Conservation (phyloP, 371 early-diverging fungal species). For the Mucor velutinosus region DNA sequence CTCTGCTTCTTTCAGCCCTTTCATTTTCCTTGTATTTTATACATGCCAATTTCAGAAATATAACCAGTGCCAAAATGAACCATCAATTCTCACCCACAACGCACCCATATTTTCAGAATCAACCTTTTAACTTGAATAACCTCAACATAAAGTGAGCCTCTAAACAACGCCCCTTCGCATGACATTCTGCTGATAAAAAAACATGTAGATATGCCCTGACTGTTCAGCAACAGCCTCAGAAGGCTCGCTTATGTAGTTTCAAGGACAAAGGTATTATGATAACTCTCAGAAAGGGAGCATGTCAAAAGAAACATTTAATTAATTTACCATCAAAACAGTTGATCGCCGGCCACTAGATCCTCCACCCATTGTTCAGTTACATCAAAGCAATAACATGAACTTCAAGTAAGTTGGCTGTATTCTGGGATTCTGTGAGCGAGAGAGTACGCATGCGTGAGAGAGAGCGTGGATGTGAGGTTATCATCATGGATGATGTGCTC, state of each 20-base stretch:
- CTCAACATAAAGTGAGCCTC: background rate
- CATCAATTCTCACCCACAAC: constrained; percentile 2
- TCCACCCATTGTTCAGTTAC: constrained; percentile 50
- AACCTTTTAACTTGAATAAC: background rate
- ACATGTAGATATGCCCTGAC: constrained; percentile 26
- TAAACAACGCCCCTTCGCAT: background rate
- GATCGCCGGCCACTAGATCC: constrained; percentile 59
- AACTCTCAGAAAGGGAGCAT: background rate
- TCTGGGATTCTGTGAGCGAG: background rate
- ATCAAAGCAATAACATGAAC: constrained; percentile 14
- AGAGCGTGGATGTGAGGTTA: background rate
- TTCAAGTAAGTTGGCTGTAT: constrained; percentile 22
- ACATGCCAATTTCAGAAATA: background rate
- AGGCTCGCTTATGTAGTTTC: constrained; percentile 58
- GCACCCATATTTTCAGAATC: background rate
- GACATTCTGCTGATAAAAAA: background rate
- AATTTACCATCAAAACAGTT: constrained; percentile 20
- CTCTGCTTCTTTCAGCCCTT: background rate
- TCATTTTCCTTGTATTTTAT: background rate
- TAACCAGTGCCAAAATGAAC: background rate
- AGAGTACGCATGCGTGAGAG: background rate
- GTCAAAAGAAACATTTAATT: background rate
- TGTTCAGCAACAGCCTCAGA: constrained; percentile 56
- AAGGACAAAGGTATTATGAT: constrained; percentile 50
- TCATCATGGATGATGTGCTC: background rate